Evolutionary conservation across 2,329 filamentous ascomycete genomes (phyloP).

Genomic region (Podosphaera fusca): DNA sequence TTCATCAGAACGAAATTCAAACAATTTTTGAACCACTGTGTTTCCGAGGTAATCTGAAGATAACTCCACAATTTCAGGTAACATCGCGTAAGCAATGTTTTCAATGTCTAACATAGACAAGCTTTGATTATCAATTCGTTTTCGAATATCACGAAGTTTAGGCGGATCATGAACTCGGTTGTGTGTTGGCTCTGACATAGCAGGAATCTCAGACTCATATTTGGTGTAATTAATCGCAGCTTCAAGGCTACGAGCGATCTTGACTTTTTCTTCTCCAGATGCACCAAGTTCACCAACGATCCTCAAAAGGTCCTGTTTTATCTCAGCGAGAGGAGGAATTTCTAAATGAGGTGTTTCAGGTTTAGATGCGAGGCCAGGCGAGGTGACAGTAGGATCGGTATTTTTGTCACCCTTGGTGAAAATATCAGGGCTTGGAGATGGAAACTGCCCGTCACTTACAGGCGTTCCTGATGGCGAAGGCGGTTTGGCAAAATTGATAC

Average conservation of each 20-base stretch:
- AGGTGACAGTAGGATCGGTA: slow-evolving; percentile 17
- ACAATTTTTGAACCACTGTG: slow-evolving; percentile 97
- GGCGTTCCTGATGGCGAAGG: slow-evolving; percentile 77
- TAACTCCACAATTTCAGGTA: slow-evolving; percentile 86
- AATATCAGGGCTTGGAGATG: slow-evolving; percentile 77
- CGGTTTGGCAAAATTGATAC: slow-evolving; percentile 94
- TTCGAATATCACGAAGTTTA: slow-evolving; percentile 82
- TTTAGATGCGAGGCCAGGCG: slow-evolving; percentile 18
- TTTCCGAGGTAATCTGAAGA: slow-evolving; percentile 93
- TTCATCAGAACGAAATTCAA: slow-evolving; percentile 81
- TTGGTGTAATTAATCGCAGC: slow-evolving; percentile 50
- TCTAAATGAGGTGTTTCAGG: slow-evolving; percentile 30
- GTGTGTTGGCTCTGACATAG: slow-evolving; percentile 69
- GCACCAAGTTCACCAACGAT: slow-evolving; percentile 83
- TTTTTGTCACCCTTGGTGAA: slow-evolving; percentile 31
- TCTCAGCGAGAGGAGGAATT: slow-evolving; percentile 51
- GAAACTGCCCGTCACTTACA: slow-evolving; percentile 66
- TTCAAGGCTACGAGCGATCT: slow-evolving; percentile 52
- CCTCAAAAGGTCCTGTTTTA: slow-evolving; percentile 59
- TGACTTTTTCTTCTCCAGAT: slow-evolving; percentile 49
- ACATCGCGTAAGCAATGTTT: slow-evolving; percentile 76
- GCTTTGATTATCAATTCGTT: slow-evolving; percentile 89
- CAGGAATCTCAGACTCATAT: slow-evolving; percentile 67
- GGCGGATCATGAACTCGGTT: slow-evolving; percentile 82
- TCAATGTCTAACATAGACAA: slow-evolving; percentile 75